Evolutionary conservation across 805 yeast genomes (phyloP).

Genomic region (Wickerhamomyces ciferrii): DNA sequence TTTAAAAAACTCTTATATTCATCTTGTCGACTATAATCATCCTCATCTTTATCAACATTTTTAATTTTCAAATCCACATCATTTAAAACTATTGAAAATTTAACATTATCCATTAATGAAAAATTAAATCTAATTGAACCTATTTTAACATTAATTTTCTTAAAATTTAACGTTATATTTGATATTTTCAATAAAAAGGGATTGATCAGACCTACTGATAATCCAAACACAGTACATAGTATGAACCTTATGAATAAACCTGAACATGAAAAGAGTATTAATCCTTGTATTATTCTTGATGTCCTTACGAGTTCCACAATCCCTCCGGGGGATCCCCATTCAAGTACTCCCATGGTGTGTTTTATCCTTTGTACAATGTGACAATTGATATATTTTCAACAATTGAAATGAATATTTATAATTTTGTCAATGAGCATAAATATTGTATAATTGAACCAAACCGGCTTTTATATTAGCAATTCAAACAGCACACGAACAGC

Average conservation of each 20-base stretch:
- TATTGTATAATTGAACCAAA: too few relatives aligned
- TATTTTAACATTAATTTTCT: conserved; percentile 7
- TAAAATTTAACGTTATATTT: conserved; percentile 8
- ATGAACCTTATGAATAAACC: background rate
- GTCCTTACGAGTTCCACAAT: background rate
- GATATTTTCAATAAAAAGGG: conserved; percentile 20
- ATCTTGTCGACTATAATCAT: background rate
- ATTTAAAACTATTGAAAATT: conserved; percentile 13
- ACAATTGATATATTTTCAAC: too few relatives aligned
- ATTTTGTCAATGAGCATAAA: too few relatives aligned
- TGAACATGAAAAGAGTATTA: background rate
- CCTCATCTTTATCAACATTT: background rate
- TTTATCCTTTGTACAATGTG: too few relatives aligned
- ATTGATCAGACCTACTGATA: conserved; percentile 23
- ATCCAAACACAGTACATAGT: conserved; percentile 17
- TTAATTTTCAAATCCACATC: conserved; percentile 10
- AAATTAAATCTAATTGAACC: conserved; percentile 9
- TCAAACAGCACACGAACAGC: too few relatives aligned
- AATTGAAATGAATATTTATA: too few relatives aligned
- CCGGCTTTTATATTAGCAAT: too few relatives aligned
- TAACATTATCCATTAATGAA: conserved; percentile 11
- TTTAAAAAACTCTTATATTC: background rate
- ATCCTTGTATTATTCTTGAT: background rate
- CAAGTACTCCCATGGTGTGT: background rate
- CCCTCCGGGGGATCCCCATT: background rate